Percentiles rank a stretch among this genome's conserved stretches.
Evolutionary conservation across 2,329 filamentous ascomycete species (phyloP).

Genomic region (Metarhizium album): DNA sequence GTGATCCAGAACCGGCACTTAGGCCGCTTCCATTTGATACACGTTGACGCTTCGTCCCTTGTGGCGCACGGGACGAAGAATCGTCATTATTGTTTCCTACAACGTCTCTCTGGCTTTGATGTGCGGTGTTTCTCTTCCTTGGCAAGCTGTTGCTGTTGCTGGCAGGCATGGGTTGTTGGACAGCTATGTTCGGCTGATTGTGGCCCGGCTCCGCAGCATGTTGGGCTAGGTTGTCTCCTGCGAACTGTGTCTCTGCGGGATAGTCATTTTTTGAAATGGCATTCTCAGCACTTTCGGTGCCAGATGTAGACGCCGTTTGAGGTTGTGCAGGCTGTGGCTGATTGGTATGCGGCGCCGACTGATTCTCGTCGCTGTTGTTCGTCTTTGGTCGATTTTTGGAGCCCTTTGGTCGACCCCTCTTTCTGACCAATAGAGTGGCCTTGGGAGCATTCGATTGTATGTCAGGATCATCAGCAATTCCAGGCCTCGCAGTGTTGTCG

Average conservation of each 20-base stretch:
- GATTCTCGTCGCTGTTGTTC: neutral
- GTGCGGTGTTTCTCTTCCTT: conserved; percentile 2
- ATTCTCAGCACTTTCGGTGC: neutral
- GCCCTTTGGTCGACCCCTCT: conserved; percentile 33
- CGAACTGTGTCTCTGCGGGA: neutral
- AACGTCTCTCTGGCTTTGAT: neutral
- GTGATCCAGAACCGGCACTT: neutral
- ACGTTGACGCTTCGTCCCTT: conserved; percentile 1
- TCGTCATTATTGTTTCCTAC: neutral
- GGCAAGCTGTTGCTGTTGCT: neutral
- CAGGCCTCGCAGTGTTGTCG: neutral
- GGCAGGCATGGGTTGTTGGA: neutral
- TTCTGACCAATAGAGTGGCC: conserved; percentile 16
- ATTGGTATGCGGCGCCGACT: neutral
- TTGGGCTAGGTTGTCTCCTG: neutral
- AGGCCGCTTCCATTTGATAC: neutral
- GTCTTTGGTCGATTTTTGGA: conserved; percentile 31
- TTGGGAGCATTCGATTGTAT: conserved; percentile 10
- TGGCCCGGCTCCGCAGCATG: neutral
- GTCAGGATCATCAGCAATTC: conserved; percentile 1
- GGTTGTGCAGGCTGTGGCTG: neutral
- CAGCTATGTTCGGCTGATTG: neutral
- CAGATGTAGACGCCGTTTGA: neutral
- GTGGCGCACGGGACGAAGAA: neutral
- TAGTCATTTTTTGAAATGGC: neutral